These are phyloP conservation scores for Saitozyma podzolica DNA, from an alignment of 768 basidiomycete genomes.

Conservation along the genomic window DNA sequence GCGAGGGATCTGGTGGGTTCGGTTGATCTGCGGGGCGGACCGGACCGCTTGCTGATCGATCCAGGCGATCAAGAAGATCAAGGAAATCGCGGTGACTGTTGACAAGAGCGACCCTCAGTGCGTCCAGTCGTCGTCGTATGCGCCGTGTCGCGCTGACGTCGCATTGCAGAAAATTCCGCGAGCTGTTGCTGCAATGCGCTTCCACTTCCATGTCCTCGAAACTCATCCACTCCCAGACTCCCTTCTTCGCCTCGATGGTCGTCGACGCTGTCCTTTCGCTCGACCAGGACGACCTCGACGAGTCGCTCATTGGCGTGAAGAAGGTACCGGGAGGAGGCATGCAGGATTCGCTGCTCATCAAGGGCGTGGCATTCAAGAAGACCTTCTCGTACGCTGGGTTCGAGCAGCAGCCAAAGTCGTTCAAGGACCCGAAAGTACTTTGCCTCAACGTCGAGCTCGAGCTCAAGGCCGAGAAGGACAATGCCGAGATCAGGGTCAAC, in stretches of 20 bases:
- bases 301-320: conserved; percentile 93
- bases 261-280: conserved; percentile 92
- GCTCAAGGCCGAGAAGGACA: conserved; percentile 98
- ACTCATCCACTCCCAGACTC: conserved; percentile 96
- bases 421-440: conserved; percentile 81
- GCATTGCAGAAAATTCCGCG: conserved; percentile 74
- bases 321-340: conserved; percentile 96
- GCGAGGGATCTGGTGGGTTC: conserved; percentile 75
- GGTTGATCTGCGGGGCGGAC: not conserved
- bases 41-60: conserved; percentile 1
- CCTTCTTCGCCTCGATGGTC: conserved; percentile 98
- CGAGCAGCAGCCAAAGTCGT: conserved; percentile 95
- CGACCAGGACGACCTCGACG: conserved; percentile 90
- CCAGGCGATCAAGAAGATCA: conserved; percentile 81
- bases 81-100: conserved; percentile 82
- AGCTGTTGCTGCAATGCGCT: conserved; percentile 91
- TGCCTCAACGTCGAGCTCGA: conserved; percentile 97
- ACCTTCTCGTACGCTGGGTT: conserved; percentile 99
- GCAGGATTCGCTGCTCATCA: conserved; percentile 88
- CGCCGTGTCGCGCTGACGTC: not conserved
- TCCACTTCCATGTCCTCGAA: conserved; percentile 99
- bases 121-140: conserved; percentile 42
- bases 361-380: conserved; percentile 97
- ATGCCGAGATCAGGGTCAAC: conserved; percentile 96
- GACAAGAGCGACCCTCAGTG: conserved; percentile 89